Percentiles rank a stretch among this genome's conserved stretches.
Conservation (phyloP, 1,139 yeast species). For the Suhomyces coccinellae region DNA sequence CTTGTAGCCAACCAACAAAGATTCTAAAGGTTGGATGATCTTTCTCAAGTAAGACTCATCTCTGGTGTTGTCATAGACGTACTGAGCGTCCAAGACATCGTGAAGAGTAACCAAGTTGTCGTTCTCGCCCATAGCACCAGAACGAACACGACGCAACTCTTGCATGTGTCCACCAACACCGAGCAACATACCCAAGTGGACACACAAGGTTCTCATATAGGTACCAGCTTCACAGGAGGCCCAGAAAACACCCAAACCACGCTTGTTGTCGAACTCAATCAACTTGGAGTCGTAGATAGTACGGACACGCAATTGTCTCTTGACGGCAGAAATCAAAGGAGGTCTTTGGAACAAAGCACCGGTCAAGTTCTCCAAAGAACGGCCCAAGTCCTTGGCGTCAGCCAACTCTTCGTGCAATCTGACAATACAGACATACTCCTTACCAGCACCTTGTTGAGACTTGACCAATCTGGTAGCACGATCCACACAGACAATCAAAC, state of each 20-base stretch:
- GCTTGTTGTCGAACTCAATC: slow-evolving; percentile 93
- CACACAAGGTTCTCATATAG: slow-evolving; percentile 98
- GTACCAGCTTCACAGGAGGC: slow-evolving; percentile 99
- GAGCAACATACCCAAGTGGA: slow-evolving; percentile 94
- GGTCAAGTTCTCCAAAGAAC: slow-evolving; percentile 88
- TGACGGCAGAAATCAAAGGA: slow-evolving; percentile 97
- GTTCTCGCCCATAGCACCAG: slow-evolving; percentile 90
- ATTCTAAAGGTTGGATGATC: slow-evolving; percentile 93
- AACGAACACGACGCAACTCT: slow-evolving; percentile 98
- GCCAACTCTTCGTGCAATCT: slow-evolving; percentile 91
- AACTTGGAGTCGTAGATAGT: slow-evolving; percentile 95
- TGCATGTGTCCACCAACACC: slow-evolving; percentile 99
- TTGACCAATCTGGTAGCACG: slow-evolving; percentile 97
- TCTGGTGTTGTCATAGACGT: slow-evolving; percentile 95
- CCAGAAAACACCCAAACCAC: slow-evolving; percentile 98
- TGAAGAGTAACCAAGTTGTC: slow-evolving; percentile 94
- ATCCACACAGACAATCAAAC: slow-evolving; percentile 96
- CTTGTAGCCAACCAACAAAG: slow-evolving; percentile 90
- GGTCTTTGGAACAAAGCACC: slow-evolving; percentile 99
- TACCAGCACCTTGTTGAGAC: slow-evolving; percentile 99
- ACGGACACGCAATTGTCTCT: slow-evolving; percentile 97
- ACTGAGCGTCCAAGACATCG: slow-evolving; percentile 97
- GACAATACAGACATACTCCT: slow-evolving; percentile 97
- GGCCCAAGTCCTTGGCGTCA: slow-evolving; percentile 86
- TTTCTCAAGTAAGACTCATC: slow-evolving; percentile 94